Base-by-base conservation (phyloP, 169 alveolate species). In the Toxoplasma gondii region DNA sequence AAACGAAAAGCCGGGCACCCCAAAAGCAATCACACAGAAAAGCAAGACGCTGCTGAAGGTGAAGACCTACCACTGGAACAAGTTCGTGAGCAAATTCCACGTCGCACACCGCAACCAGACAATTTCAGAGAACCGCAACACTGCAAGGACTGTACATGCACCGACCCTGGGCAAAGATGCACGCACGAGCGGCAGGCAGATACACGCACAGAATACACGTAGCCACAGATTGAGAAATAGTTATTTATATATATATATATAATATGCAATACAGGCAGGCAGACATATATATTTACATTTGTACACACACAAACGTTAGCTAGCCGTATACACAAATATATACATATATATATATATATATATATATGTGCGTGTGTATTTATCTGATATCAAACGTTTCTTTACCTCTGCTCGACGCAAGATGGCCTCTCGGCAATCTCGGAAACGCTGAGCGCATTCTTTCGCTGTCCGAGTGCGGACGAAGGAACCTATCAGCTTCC, bases 401-500 rank as follows among this genome's bases (percentile, higher is more conserved):
- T 9, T 53, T 53, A 53, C 83, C 81, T 82, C 49, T 54, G 92
- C 87, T 70, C 88, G 83, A 44, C 69, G 80, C 41, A 91, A 43
- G 43, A 90, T 64, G 36, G 78, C 80, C 19, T 58, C 83, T n/a
- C 95, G 83, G 92, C 96, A 93, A 16, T 36, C 67, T 64, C 88
- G 81, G 80, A 93, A 93, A 44, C 95, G 64, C 82, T 80, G 53
- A 9, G 91, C 93, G 92, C 96, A 95, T 86, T 95, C 86, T 88
- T 70, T 78, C 86, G 94, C 95, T 1, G 93, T 88, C 27, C 95
- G 94, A 43, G 88, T 93, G 19, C 94, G 93, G 74, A 95, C 95
- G 74, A 54, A 92, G 34, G 90, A 41, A 53, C 95, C 70, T 41
- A 95, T 91, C 53, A 88, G 78, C 82, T 88, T 44, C 96, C 96